Evolutionary conservation across 257 asterid genomes (phyloP), one percentile per base, ranked within the genome.

Genomic region (Anisodus acutangulus): DNA sequence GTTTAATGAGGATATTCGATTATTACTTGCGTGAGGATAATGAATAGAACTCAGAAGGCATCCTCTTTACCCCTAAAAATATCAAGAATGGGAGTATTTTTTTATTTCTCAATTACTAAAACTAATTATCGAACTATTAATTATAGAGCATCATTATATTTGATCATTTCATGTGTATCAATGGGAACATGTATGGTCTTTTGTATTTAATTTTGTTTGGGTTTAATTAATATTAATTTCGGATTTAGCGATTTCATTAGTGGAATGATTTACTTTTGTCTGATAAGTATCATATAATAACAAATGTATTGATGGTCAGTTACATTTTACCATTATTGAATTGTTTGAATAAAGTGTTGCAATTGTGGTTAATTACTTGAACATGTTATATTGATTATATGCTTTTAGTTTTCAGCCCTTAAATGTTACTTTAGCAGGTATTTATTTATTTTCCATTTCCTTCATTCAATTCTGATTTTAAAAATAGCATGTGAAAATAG

Each of bases 1-100:
- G 62, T 49, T 74, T 49, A 49, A 11, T 19, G 80, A 74, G 80
- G n/a, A 49, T 74, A 74, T 74, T 19, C 19, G 3, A 74, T 11
- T 72, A 72, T 19, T 10, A 6, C 35, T 70, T 9, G 57, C 8
- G 3, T 69, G 54, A 39, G 19, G 78, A 43, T 39, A 69, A 53
- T 10, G 57, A 53, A 8, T 5, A 41, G 45, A 53, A 53, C 57
- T 41, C 45, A 41, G 45, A 53, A 53, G 57, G 16, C 57, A 53
- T 53, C 57, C 4, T 53, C 57, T 53, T 53, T 10, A 10, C 57
- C 57, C 12, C 57, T 8, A 53, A 3, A 53, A 60, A 57, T 57
- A 57, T 57, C 2, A 57, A 13, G 62, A 57, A 59, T n/a, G 66
- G 10, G 12, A 11, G 1, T 62, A 22, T 62, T 10, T 62, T 62